Evolutionary conservation across 768 basidiomycete genomes (phyloP).

Genomic region (Lentinula sp.): DNA sequence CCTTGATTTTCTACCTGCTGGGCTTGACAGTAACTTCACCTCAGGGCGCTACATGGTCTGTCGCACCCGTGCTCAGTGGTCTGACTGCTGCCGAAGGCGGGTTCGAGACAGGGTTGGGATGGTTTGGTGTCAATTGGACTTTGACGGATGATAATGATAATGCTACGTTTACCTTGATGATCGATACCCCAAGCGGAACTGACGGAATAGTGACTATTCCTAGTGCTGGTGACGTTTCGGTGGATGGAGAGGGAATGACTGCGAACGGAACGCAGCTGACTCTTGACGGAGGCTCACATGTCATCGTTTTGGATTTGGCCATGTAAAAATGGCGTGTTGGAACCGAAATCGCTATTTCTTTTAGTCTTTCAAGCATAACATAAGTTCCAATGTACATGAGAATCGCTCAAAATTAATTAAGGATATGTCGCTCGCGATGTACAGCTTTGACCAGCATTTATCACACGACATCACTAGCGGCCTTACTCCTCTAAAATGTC

Average conservation of each 20-base stretch:
- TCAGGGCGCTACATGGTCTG: slow-evolving; percentile 33
- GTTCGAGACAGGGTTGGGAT: slow-evolving; percentile 38
- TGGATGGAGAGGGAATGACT: slow-evolving; percentile 7
- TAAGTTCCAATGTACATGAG: too few relatives aligned
- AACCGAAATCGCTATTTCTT: too few relatives aligned
- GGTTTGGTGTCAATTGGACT: slow-evolving; percentile 37
- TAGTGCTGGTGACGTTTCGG: slow-evolving; percentile 15
- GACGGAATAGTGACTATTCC: slow-evolving; percentile 21
- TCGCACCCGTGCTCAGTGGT: slow-evolving; percentile 38
- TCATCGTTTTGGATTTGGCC: background rate
- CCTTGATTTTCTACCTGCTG: slow-evolving; percentile 40
- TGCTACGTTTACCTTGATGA: slow-evolving; percentile 12
- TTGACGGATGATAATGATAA: slow-evolving; percentile 3
- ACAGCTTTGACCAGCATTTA: too few relatives aligned
- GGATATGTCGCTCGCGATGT: too few relatives aligned
- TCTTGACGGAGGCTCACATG: background rate
- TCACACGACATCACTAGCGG: background rate
- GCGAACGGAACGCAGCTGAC: background rate
- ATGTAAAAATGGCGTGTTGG: background rate
- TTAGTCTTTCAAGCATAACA: too few relatives aligned
- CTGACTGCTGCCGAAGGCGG: slow-evolving; percentile 36
- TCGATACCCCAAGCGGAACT: slow-evolving; percentile 21
- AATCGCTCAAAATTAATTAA: too few relatives aligned
- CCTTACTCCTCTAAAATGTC: background rate
- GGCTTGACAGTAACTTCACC: slow-evolving; percentile 36